Conservation (phyloP, 192 early-diverging fungal species). For the Ramicandelaber brevisporus region DNA sequence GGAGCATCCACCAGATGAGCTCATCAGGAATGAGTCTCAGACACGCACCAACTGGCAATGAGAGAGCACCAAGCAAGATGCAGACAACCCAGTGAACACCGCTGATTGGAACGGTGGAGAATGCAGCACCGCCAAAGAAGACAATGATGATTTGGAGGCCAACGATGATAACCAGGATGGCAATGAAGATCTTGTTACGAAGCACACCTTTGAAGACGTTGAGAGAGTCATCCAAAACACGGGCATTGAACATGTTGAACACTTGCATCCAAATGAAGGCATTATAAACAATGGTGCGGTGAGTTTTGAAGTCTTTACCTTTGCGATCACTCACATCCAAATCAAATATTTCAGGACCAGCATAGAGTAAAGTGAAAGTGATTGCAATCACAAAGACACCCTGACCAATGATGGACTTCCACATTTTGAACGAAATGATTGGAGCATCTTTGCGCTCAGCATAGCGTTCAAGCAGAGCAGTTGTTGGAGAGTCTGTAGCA, state of each 20-base stretch:
- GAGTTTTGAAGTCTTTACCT: conserved; percentile 3
- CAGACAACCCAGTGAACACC: conserved; percentile 65
- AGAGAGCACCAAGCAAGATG: conserved; percentile 45
- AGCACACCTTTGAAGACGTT: conserved; percentile 71
- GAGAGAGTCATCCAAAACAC: conserved; percentile 39
- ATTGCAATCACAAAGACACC: conserved; percentile 67
- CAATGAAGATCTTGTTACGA: conserved; percentile 54
- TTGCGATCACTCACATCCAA: conserved; percentile 5
- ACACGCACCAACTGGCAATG: conserved; percentile 61
- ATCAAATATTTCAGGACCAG: conserved; percentile 29
- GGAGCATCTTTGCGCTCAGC: conserved; percentile 63
- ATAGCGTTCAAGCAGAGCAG: conserved; percentile 57
- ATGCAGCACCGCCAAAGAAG: conserved; percentile 65
- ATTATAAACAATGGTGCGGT: conserved; percentile 73
- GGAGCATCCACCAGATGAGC: conserved; percentile 21
- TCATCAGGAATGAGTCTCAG: conserved; percentile 70
- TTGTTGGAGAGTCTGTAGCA: conserved; percentile 79
- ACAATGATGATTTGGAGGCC: conserved; percentile 70
- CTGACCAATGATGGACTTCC: conserved; percentile 87
- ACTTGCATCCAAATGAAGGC: conserved; percentile 78
- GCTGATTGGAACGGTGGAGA: conserved; percentile 39
- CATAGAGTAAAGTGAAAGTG: conserved; percentile 49
- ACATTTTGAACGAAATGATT: conserved; percentile 77
- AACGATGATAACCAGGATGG: conserved; percentile 49
- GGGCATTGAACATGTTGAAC: conserved; percentile 77